A percentile compares a stretch with the other conserved stretches of the same genome.
Conservation (phyloP, 2,329 filamentous ascomycete genomes). For the Xylariaceae sp. region DNA sequence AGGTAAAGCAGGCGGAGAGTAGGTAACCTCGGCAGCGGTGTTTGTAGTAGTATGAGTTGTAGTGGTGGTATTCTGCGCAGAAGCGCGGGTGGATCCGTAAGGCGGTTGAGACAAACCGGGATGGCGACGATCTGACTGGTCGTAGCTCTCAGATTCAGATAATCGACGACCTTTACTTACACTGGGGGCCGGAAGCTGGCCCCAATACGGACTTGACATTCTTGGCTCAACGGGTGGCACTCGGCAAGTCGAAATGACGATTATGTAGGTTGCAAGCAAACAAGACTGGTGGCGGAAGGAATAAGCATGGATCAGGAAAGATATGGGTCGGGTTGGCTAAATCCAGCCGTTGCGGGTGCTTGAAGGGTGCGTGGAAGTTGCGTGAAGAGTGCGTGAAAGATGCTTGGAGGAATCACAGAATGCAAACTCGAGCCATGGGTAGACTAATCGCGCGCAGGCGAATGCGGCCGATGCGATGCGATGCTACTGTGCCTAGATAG, state of each 20-base stretch:
- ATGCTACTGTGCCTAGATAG: slow-evolving; percentile 18
- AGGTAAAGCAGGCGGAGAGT: slow-evolving; percentile 54
- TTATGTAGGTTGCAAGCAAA: slow-evolving; percentile 24
- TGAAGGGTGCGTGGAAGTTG: too few species aligned
- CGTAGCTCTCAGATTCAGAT: slow-evolving; percentile 36
- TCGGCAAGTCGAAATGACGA: slow-evolving; percentile 16
- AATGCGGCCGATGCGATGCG: slow-evolving; percentile 14
- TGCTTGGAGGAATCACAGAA: slow-evolving; percentile 14
- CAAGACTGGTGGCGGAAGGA: slow-evolving; percentile 8
- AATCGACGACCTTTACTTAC: slow-evolving; percentile 37
- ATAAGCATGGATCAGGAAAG: slow-evolving; percentile 12
- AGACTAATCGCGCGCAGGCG: slow-evolving; percentile 43
- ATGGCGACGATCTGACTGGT: slow-evolving; percentile 30
- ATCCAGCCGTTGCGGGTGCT: slow-evolving; percentile 1
- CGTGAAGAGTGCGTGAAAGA: neutral
- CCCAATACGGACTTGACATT: slow-evolving; percentile 54
- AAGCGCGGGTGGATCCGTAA: slow-evolving; percentile 43
- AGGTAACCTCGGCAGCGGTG: slow-evolving; percentile 52
- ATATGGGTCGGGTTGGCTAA: slow-evolving; percentile 17
- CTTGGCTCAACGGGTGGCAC: slow-evolving; percentile 22
- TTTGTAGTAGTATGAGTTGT: slow-evolving; percentile 44
- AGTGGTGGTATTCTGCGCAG: slow-evolving; percentile 50
- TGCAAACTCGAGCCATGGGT: slow-evolving; percentile 26
- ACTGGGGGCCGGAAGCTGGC: slow-evolving; percentile 49
- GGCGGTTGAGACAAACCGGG: slow-evolving; percentile 32